Base-by-base conservation (phyloP, 106 monocot genomes). In the Amphibolis antarctica region DNA sequence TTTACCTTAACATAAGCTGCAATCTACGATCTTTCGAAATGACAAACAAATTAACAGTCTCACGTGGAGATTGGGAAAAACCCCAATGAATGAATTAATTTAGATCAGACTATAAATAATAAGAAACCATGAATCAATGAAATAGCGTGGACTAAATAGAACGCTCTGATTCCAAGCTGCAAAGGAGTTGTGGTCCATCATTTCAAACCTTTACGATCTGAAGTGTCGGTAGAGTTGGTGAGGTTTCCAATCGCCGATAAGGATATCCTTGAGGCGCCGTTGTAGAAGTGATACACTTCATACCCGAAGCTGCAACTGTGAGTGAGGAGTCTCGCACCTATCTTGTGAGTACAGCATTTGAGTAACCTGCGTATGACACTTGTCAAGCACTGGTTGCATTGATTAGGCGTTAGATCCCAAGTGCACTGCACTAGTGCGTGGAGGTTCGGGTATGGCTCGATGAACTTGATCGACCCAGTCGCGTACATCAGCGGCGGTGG, bases 371-470 rank as follows among this genome's bases (percentile, higher is more conserved):
- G 6, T 0, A 28, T 30, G 4, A 58, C 27, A 2, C 26, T 1
- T 52, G 24, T 13, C 19, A 74, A 15, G 44, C 79, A 80, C 5
- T 28, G 1, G 19, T 25, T 28, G 66, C 75, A 74, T 1, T 12
- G 9, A 3, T 53, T 62, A 0, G 15, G 15, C 1, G 46, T 61
- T n/a, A 74, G 27, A 22, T 74, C 79, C 54, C 70, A 66, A 12
- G 71, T 71, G 80, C 76, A 80, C 68, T 72, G 76, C 19, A 63
- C 75, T 25, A 75, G 48, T 14, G 36, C 70, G 10, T 66, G 60
- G 7, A 62, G 24, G 17, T 25, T 77, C 10, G 53, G 42, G 28
- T 1, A 28, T 0, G 47, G 28, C 10, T 42, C 24, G 30, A 23
- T 62, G 30, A 19, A 20, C 13, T 18, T 28, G 12, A 26, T 44